These are phyloP conservation scores for Grosmannia serpens DNA, from an alignment of 2,329 filamentous ascomycete species.

Conservation along the genomic window DNA sequence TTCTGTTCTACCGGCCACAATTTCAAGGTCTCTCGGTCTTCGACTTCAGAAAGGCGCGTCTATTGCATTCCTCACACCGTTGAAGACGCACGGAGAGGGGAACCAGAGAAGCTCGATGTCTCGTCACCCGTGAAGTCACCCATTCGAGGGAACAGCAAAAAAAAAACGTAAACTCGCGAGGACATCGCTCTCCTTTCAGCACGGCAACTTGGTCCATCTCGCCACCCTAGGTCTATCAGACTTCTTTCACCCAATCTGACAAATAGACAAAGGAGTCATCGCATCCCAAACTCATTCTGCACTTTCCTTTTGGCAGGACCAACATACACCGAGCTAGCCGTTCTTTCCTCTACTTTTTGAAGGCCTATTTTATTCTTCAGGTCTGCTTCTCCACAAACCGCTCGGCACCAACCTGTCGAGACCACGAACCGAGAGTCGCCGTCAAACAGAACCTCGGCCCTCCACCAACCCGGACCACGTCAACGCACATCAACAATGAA, in stretches of 20 bases:
- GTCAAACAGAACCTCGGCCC: background rate
- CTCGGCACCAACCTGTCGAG: background rate
- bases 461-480: background rate
- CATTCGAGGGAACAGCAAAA: background rate
- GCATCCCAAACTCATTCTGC: background rate
- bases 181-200: background rate
- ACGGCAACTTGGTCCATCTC: background rate
- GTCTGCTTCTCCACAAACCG: background rate
- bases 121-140: slow-evolving; percentile 4
- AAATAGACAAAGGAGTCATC: background rate
- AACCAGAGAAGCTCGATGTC: slow-evolving; percentile 4
- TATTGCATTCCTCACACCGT: background rate
- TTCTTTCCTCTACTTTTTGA: background rate
- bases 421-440: background rate
- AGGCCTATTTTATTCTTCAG: background rate
- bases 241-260: background rate
- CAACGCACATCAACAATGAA: slow-evolving; percentile 8
- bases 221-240: background rate
- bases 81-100: background rate
- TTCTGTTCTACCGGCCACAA: background rate
- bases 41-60: background rate
- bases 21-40: background rate
- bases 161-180: background rate
- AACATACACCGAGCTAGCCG: background rate
- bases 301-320: slow-evolving; percentile 4